Evolutionary conservation across 2,329 filamentous ascomycete species (phyloP), one percentile per base, ranked within the genome.

Genomic region (Alternaria burnsii): DNA sequence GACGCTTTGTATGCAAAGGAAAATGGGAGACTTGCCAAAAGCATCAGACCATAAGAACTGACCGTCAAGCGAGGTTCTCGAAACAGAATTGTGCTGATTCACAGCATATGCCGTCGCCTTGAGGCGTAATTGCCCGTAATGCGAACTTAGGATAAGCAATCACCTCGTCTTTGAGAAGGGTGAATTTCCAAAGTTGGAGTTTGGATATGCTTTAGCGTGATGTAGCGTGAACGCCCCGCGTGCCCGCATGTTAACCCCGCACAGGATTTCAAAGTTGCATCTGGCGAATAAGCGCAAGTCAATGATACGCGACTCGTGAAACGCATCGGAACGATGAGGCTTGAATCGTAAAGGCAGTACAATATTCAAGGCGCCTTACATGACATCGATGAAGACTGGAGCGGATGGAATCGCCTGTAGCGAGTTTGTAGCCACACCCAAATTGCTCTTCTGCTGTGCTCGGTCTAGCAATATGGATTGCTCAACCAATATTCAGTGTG

Each of bases 1-100:
- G 71, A 62, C 32, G 61, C 59, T 52, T 61, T 62, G 57, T 73
- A 67, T 74, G 71, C 69, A 67, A 66, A 69, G 62, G 63, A 62
- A 46, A 58, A 26, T 32, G 18, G 8, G 60, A 61, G 65, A 48
- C 47, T 36, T 51, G 26, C 41, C 41, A 38, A 55, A 30, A 30
- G 18, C 43, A 16, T 55, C 30, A 2, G 14, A 16, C 10, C 5
- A 18, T 38, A 2, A 34, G 18, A 24, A 11, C 40, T 4, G 32
- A 9, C 12, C 28, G 30, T 20, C n/a, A 34, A 34, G n/a, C 16
- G 11, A 36, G 16, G 6, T 4, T 0, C 6, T 26, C 12, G n/a
- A 18, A 38, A 30, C 36, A 12, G 9, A 22, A 36, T 43, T 16
- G 10, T 4, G n/a, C 12, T 32, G 43, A 50, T 36, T 6, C 30